phyloP scores from a whole-genome alignment of 352 stramenopile genomes.

The Achlya hypogyna region DNA sequence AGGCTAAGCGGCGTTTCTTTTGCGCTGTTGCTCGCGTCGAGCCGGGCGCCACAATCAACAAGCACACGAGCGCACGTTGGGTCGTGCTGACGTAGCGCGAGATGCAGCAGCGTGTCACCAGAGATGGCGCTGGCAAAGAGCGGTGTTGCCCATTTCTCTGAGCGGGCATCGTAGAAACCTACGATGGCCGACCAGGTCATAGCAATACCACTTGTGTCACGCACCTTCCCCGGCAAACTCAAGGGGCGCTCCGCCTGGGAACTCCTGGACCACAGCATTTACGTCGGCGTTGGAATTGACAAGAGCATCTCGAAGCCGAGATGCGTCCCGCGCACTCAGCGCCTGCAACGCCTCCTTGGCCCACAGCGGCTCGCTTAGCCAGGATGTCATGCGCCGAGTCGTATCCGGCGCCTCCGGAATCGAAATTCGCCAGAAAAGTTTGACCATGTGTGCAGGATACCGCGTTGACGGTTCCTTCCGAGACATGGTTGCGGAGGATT shows the following conservation, averaged over 20 bases:
- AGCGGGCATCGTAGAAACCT: conserved; percentile 47
- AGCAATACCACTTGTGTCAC: neutral
- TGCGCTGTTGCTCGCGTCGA: conserved; percentile 25
- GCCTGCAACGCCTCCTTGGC: conserved; percentile 3
- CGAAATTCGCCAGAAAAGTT: neutral
- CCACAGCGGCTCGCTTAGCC: neutral
- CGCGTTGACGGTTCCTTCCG: too few species aligned
- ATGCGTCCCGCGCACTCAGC: neutral
- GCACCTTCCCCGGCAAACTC: conserved; percentile 17
- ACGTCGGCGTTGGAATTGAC: neutral
- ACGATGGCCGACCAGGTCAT: neutral
- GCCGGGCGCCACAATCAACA: conserved; percentile 27
- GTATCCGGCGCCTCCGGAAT: neutral
- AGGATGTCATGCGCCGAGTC: neutral
- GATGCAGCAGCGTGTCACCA: conserved; percentile 44
- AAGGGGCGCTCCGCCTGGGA: conserved; percentile 4
- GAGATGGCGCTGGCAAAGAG: conserved; percentile 32
- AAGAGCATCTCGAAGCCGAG: neutral
- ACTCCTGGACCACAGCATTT: neutral
- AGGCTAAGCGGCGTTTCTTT: conserved; percentile 31
- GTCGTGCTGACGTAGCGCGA: conserved; percentile 40
- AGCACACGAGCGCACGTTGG: conserved; percentile 28
- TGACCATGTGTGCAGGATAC: neutral
- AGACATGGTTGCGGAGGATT: too few species aligned
- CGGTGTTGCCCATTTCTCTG: neutral